A percentile compares a stretch with the other conserved stretches of the same genome.
Conservation (phyloP, 345 rosid genomes). For the Eucalyptus curtisii region DNA sequence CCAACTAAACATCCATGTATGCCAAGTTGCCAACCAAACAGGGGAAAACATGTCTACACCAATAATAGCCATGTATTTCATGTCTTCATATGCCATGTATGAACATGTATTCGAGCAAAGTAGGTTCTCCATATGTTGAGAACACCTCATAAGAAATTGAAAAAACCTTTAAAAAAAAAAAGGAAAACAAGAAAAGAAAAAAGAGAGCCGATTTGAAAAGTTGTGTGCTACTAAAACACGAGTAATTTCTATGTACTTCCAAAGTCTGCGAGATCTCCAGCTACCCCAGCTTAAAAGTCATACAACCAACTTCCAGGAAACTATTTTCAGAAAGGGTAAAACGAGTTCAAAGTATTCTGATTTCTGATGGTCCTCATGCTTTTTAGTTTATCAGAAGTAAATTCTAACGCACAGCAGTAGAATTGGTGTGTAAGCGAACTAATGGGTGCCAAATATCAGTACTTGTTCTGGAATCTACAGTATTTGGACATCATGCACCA, state of each 20-base stretch:
- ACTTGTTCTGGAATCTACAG: neutral
- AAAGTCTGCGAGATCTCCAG: neutral
- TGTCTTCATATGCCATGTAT: neutral
- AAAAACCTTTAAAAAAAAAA: neutral
- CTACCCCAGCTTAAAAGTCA: neutral
- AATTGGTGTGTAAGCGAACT: neutral
- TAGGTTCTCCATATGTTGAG: neutral
- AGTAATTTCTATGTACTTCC: neutral
- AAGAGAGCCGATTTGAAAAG: neutral
- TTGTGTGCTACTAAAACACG: neutral
- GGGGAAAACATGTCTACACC: neutral
- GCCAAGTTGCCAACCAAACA: neutral
- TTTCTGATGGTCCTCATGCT: neutral
- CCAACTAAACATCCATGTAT: neutral
- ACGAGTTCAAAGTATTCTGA: neutral
- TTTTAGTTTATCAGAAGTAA: neutral
- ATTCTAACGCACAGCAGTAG: neutral
- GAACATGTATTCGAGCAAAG: neutral
- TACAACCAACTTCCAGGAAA: neutral
- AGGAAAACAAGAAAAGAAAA: rapidly evolving
- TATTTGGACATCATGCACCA: neutral
- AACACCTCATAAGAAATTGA: neutral
- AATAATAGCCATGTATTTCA: neutral
- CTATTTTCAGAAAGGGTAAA: neutral
- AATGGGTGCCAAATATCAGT: neutral